Evolutionary conservation across 176 grass and related monocot genomes (phyloP).

Genomic region (Zea luxurians): DNA sequence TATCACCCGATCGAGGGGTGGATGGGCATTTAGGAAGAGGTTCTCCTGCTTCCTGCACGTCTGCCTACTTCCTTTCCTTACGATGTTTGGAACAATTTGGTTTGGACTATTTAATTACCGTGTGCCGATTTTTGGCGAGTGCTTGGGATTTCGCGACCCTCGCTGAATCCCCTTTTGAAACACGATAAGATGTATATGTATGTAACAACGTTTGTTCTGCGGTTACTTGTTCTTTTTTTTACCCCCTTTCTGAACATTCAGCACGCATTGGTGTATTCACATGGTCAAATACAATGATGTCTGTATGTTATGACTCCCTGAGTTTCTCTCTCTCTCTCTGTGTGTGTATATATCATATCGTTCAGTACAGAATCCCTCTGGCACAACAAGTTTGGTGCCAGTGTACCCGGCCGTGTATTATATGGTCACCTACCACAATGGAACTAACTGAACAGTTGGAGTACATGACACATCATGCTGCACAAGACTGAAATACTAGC

Average conservation of each 20-base stretch:
- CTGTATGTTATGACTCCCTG: too few relatives aligned
- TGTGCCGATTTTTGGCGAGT: slow-evolving; percentile 43
- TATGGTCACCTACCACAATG: slow-evolving; percentile 23
- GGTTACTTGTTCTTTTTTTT: too few relatives aligned
- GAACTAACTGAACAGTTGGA: slow-evolving; percentile 9
- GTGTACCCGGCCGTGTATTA: background rate
- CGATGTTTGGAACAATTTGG: background rate
- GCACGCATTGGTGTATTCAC: too few relatives aligned
- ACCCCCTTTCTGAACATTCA: too few relatives aligned
- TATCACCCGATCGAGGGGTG: too few relatives aligned
- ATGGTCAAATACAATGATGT: too few relatives aligned
- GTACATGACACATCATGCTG: background rate
- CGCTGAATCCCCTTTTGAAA: slow-evolving; percentile 35
- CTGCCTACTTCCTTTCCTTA: background rate
- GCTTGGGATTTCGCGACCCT: background rate
- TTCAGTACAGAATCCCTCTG: background rate
- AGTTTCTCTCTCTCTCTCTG: too few relatives aligned
- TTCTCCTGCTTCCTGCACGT: slow-evolving; percentile 1
- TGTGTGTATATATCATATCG: too few relatives aligned
- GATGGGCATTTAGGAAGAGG: slow-evolving; percentile 4
- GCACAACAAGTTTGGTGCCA: background rate
- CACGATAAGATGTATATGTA: slow-evolving; percentile 14
- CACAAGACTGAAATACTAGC: background rate
- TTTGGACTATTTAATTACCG: slow-evolving; percentile 3
- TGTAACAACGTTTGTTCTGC: too few relatives aligned